Conservation (phyloP, 1,139 yeast species). For the Yamadazyma sp. region DNA sequence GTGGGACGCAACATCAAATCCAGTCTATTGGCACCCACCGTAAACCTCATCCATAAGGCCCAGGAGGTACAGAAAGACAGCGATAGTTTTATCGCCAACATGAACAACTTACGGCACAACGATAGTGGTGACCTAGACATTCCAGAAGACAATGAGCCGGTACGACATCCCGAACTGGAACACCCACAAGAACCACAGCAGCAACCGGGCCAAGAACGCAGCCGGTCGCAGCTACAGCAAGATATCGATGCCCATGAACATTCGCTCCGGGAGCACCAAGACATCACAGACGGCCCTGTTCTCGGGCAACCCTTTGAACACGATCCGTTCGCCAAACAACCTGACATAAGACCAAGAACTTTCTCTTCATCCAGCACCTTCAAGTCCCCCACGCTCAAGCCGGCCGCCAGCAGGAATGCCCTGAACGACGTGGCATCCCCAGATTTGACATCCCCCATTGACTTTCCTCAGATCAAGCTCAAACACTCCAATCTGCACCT, state of each 20-base stretch:
- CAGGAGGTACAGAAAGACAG: conserved; percentile 18
- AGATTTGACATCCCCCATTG: conserved; percentile 2
- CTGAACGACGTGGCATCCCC: not conserved
- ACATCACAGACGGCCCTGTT: not conserved
- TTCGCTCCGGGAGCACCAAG: not conserved
- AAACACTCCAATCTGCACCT: conserved; percentile 12
- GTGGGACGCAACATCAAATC: conserved; percentile 4
- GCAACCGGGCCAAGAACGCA: not conserved
- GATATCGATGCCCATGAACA: conserved; percentile 1
- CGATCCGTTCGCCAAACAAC: not conserved
- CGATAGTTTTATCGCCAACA: conserved; percentile 24
- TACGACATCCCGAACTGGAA: not conserved
- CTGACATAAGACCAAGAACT: not conserved
- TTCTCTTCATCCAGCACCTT: conserved; percentile 2
- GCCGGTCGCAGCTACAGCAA: not conserved
- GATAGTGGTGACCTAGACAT: conserved; percentile 14
- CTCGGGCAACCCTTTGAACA: conserved; percentile 1
- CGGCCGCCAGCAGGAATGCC: not conserved
- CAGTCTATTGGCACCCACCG: not conserved
- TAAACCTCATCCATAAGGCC: conserved; percentile 1
- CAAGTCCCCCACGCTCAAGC: conserved; percentile 5
- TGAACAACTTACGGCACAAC: conserved; percentile 36
- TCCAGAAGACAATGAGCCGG: not conserved
- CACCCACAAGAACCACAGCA: not conserved
- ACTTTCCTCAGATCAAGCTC: conserved; percentile 8